Evolutionary conservation across 352 stramenopile genomes (phyloP), one percentile per base, ranked within the genome.

Genomic region (Phytophthora citricola): DNA sequence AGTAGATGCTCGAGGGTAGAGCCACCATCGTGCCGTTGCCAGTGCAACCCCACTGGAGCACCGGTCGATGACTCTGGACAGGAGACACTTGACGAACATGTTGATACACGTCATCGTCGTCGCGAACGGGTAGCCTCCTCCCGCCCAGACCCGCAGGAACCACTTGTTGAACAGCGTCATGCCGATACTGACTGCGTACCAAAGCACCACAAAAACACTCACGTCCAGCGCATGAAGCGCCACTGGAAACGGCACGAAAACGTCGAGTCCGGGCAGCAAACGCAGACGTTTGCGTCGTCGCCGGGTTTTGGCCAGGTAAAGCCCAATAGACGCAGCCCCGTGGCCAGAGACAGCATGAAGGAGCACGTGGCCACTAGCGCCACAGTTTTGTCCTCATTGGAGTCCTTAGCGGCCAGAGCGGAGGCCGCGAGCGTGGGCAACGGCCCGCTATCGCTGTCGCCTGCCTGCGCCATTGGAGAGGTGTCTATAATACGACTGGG

Each of bases 101-200:
- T 94, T 89, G 63, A 91, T 70, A 46, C 75, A 88, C 44, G 83
- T 91, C 81, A 94, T 92, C 27, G 83, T 91, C 11, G 85, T 91
- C 17, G 82, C 73, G 61, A 91, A 92, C 39, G 83, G 83, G 65
- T 89, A 92, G 15, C 86, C 86, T 17, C 80, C 75, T 58, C 79
- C 73, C 27, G 78, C 75, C 80, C 81, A 94, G 26, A 91, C 83
- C 24, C 83, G 78, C 39, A 94, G 45, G 41, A 94, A 92, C 86
- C 83, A 92, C 65, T 92, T 92, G 73, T 91, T 91, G 55, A 94
- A 92, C 15, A 92, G 78, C 72, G 86, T 94, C 83, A 94, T 92
- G 58, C 80, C 81, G 65, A 94, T 94, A 58, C 83, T 92, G 47
- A 94, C 86, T n/a, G 73, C 81, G 58, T 92, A 93, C 85, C 85